These are phyloP conservation scores for Lentinus brumalis DNA, from an alignment of 768 basidiomycete species.

Conservation along the genomic window DNA sequence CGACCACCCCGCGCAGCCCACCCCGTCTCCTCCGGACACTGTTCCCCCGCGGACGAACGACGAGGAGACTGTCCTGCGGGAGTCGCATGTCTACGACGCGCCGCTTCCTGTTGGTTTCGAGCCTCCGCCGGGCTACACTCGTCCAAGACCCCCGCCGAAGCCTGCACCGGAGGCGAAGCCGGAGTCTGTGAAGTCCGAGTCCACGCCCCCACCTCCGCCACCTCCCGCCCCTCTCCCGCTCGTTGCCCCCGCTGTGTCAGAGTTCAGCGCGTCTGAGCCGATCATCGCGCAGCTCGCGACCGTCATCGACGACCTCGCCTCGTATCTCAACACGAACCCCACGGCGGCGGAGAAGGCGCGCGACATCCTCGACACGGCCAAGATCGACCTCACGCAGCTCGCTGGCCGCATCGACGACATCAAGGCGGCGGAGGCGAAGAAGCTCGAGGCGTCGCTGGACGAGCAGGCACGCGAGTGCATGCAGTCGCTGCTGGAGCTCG, in stretches of 20 bases:
- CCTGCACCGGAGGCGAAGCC: not conserved
- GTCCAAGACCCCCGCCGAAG: slow-evolving; percentile 46
- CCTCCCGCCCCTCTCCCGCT: slow-evolving; percentile 63
- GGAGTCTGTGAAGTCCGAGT: slow-evolving; percentile 27
- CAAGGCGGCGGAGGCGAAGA: slow-evolving; percentile 74
- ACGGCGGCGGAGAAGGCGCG: slow-evolving; percentile 65
- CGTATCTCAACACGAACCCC: slow-evolving; percentile 78
- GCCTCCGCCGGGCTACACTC: slow-evolving; percentile 85
- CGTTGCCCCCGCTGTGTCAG: slow-evolving; percentile 77
- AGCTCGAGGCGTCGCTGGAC: slow-evolving; percentile 68
- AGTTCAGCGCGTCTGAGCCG: slow-evolving; percentile 79
- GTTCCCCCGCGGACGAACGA: slow-evolving; percentile 27
- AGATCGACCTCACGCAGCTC: slow-evolving; percentile 77
- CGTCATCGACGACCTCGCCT: slow-evolving; percentile 90
- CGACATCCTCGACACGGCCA: slow-evolving; percentile 77
- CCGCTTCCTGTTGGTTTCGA: slow-evolving; percentile 93
- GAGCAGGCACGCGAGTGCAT: slow-evolving; percentile 86
- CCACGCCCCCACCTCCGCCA: slow-evolving; percentile 27
- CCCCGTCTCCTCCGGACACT: slow-evolving; percentile 28
- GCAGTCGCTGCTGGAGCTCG: slow-evolving; percentile 75
- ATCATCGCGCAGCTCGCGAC: slow-evolving; percentile 89
- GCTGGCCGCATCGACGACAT: slow-evolving; percentile 75
- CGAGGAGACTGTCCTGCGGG: slow-evolving; percentile 18
- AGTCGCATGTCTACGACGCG: slow-evolving; percentile 55
- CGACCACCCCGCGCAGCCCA: slow-evolving; percentile 28